Percentiles rank a stretch among this genome's conserved stretches.
Evolutionary conservation across 1,139 yeast genomes (phyloP).

Genomic region (Kodamaea sp.): DNA sequence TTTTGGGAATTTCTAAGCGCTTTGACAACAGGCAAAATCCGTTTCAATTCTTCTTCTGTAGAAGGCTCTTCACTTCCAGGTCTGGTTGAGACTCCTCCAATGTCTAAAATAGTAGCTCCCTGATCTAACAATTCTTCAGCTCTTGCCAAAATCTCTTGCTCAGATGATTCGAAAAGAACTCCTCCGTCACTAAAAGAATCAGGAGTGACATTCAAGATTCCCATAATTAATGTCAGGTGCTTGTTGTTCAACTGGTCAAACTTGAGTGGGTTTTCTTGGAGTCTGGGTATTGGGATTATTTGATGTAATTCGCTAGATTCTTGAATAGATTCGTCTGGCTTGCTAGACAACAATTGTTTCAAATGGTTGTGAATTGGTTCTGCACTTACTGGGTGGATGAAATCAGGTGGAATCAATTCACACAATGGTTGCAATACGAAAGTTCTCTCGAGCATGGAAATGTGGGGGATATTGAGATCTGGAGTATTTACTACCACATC

Average conservation of each 20-base stretch:
- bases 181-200: conserved; percentile 97
- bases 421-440: conserved; percentile 89
- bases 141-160: conserved; percentile 32
- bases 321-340: conserved; percentile 39
- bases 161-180: conserved; percentile 24
- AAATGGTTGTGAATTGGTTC: conserved; percentile 74
- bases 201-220: conserved; percentile 85
- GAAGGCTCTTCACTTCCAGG: conserved; percentile 72
- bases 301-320: conserved; percentile 48
- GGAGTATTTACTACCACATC: conserved; percentile 54
- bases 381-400: conserved; percentile 78
- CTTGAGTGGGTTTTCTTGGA: conserved; percentile 25
- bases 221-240: conserved; percentile 67
- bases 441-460: conserved; percentile 81
- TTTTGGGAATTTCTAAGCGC: conserved; percentile 51
- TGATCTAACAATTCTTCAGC: conserved; percentile 49
- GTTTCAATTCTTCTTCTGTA: conserved; percentile 55
- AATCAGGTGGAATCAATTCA: conserved; percentile 68
- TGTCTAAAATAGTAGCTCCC: conserved; percentile 74
- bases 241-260: conserved; percentile 40
- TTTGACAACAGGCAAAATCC: conserved; percentile 72
- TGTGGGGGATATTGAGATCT: conserved; percentile 78
- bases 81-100: conserved; percentile 92
- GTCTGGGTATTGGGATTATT: conserved; percentile 45
- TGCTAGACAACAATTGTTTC: conserved; percentile 49